Conservation (phyloP, 805 yeast genomes). For the Lipomyces japonicus region DNA sequence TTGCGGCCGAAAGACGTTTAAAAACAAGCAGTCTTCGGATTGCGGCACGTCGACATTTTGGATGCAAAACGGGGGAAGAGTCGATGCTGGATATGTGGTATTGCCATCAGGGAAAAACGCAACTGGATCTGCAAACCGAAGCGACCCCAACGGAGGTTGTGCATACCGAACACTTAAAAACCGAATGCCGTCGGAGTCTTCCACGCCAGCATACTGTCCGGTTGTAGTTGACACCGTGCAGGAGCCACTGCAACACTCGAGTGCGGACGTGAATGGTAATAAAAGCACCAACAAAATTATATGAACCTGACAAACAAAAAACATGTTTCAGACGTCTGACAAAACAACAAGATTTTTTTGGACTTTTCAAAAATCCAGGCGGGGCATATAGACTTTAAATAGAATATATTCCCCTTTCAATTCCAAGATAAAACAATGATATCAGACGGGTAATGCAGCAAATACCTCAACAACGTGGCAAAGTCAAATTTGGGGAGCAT, state of each 20-base stretch:
- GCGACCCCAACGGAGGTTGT: conserved; percentile 18
- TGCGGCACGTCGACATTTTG: conserved; percentile 10
- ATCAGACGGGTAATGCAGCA: too few relatives aligned
- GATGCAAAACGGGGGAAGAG: conserved; percentile 25
- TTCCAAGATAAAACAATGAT: too few relatives aligned
- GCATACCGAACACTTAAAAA: conserved; percentile 27
- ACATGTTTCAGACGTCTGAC: too few relatives aligned
- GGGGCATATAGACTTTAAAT: neutral
- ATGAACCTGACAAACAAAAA: too few relatives aligned
- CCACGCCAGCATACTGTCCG: conserved; percentile 17
- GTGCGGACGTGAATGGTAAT: conserved; percentile 3
- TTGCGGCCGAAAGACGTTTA: conserved; percentile 25
- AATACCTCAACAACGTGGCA: too few relatives aligned
- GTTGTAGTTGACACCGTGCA: conserved; percentile 23
- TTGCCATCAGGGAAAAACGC: conserved; percentile 5
- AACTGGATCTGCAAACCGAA: conserved; percentile 22
- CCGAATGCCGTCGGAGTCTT: conserved; percentile 12
- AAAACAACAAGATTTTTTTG: too few relatives aligned
- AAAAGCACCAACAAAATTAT: conserved; percentile 1
- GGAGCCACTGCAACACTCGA: conserved; percentile 9
- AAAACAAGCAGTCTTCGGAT: conserved; percentile 27
- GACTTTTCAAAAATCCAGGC: too few relatives aligned
- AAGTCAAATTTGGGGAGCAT: too few relatives aligned
- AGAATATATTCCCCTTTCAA: conserved; percentile 4
- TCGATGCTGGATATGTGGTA: conserved; percentile 13